A percentile compares a stretch with the other conserved stretches of the same genome.
phyloP scores from a whole-genome alignment of 2,329 filamentous ascomycete species.

The Aspergillus ruber region DNA sequence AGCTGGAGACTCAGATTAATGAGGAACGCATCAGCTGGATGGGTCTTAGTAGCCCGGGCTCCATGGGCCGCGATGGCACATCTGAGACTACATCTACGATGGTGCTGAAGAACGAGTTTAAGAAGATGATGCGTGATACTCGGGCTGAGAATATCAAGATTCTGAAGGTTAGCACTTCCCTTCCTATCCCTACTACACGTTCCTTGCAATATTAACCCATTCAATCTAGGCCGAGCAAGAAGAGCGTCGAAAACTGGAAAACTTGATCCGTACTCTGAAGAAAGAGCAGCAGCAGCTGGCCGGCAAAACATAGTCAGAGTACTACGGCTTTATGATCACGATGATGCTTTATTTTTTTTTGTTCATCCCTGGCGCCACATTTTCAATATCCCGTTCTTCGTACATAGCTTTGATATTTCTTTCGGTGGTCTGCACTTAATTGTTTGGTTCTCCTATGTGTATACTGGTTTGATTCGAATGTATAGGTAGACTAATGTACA shows the following conservation, averaged over 20 bases:
- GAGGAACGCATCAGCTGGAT: slow-evolving; percentile 64
- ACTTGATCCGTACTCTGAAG: slow-evolving; percentile 48
- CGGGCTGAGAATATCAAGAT: slow-evolving; percentile 59
- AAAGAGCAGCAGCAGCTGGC: slow-evolving; percentile 30
- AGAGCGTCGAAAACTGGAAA: slow-evolving; percentile 61
- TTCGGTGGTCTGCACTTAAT: slow-evolving; percentile 13
- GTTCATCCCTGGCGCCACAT: slow-evolving; percentile 4
- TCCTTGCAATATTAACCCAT: slow-evolving; percentile 11
- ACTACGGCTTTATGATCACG: slow-evolving; percentile 31
- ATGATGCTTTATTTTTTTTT: slow-evolving; percentile 12
- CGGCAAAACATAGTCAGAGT: slow-evolving; percentile 18
- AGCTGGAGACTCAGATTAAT: slow-evolving; percentile 56
- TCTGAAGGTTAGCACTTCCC: slow-evolving; percentile 51
- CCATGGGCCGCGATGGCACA: slow-evolving; percentile 30
- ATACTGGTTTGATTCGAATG: not conserved
- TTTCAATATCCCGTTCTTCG: not conserved
- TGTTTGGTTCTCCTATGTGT: slow-evolving; percentile 1
- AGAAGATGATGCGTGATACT: slow-evolving; percentile 73
- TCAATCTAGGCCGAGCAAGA: slow-evolving; percentile 60
- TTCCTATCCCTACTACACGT: not conserved
- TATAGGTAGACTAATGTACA: not conserved
- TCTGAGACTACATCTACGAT: slow-evolving; percentile 59
- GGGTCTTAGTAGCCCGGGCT: slow-evolving; percentile 52
- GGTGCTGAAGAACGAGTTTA: slow-evolving; percentile 67
- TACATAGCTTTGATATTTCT: not conserved